These are phyloP conservation scores for Clonostachys chloroleuca DNA, from an alignment of 2,329 filamentous ascomycete species.

Conservation along the genomic window DNA sequence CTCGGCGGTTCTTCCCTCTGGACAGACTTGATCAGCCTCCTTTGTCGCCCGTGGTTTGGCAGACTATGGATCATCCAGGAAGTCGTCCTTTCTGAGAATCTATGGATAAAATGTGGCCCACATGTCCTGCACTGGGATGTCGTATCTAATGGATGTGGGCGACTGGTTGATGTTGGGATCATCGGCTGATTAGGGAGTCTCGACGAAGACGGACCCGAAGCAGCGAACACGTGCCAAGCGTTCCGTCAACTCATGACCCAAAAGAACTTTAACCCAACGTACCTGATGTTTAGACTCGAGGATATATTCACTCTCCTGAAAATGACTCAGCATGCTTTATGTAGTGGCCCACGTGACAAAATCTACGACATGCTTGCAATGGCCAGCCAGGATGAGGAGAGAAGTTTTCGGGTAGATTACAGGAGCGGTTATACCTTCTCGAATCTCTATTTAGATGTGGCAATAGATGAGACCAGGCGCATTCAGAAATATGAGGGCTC, in stretches of 20 bases:
- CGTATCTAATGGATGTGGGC: too few species aligned
- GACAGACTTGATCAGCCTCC: neutral
- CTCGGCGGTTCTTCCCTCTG: neutral
- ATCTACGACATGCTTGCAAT: neutral
- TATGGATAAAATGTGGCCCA: neutral
- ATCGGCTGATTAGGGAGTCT: too few species aligned
- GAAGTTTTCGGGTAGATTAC: neutral
- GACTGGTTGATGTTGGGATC: too few species aligned
- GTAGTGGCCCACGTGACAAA: neutral
- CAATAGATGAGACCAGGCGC: neutral
- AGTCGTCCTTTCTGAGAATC: neutral
- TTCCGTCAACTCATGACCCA: too few species aligned
- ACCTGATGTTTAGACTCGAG: neutral
- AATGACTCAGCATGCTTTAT: neutral
- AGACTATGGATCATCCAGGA: constrained; percentile 4
- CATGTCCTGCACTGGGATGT: neutral
- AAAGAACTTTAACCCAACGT: too few species aligned
- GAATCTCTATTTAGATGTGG: neutral
- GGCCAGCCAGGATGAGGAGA: too few species aligned
- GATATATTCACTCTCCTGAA: neutral
- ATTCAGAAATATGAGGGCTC: neutral
- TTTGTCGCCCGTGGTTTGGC: constrained; percentile 3
- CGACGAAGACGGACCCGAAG: too few species aligned
- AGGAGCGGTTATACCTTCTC: neutral
- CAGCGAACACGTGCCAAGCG: too few species aligned